Percentiles rank a stretch among this genome's conserved stretches.
These are phyloP conservation scores for Pleurotus tuoliensis DNA, from an alignment of 768 basidiomycete genomes.

Conservation along the genomic window DNA sequence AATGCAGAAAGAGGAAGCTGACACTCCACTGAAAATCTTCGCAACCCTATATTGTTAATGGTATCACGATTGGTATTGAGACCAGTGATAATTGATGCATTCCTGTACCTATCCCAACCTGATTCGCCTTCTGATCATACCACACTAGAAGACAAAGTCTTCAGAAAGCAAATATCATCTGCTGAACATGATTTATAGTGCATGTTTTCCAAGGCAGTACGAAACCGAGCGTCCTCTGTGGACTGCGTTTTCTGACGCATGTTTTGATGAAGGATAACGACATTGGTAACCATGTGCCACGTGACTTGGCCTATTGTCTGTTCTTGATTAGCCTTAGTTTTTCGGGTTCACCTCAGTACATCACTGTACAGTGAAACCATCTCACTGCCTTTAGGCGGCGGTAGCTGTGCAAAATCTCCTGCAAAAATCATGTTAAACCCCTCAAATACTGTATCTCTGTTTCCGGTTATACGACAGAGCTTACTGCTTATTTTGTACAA, in stretches of 20 bases:
- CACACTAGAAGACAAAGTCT: slow-evolving; percentile 17
- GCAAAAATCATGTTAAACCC: slow-evolving; percentile 28
- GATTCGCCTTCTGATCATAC: not conserved
- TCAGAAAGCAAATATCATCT: slow-evolving; percentile 32
- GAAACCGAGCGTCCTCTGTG: slow-evolving; percentile 19
- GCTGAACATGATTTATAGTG: slow-evolving; percentile 32
- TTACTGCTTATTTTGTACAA: slow-evolving; percentile 20
- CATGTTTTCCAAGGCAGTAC: slow-evolving; percentile 24
- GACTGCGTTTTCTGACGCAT: slow-evolving; percentile 25
- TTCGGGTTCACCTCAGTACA: not conserved
- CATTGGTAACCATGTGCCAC: slow-evolving; percentile 32
- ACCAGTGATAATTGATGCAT: slow-evolving; percentile 35
- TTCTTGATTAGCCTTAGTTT: slow-evolving; percentile 16
- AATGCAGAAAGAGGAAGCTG: slow-evolving; percentile 19
- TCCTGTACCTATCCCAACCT: slow-evolving; percentile 17
- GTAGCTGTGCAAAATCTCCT: slow-evolving; percentile 30
- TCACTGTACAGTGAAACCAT: slow-evolving; percentile 11
- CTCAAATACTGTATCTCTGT: slow-evolving; percentile 18
- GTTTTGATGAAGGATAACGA: slow-evolving; percentile 30
- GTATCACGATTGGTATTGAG: slow-evolving; percentile 32
- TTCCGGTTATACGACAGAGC: slow-evolving; percentile 15
- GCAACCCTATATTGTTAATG: slow-evolving; percentile 28
- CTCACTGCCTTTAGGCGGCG: slow-evolving; percentile 9
- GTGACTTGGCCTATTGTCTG: slow-evolving; percentile 17
- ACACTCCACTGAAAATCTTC: slow-evolving; percentile 29